phyloP scores from a whole-genome alignment of 768 basidiomycete genomes.

The Leccinum barrowsii region DNA sequence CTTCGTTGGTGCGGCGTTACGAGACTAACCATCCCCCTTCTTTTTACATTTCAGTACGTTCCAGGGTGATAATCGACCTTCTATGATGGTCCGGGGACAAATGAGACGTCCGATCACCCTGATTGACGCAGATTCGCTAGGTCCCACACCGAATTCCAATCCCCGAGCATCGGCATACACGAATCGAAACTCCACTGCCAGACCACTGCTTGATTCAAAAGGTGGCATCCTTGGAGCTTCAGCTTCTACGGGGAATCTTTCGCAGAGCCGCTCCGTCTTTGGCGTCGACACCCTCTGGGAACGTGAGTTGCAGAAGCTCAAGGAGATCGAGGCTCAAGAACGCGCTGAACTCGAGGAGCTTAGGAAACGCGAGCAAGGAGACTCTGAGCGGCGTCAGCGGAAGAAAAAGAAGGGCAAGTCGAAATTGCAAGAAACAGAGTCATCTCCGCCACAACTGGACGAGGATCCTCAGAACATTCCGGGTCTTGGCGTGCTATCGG shows the following conservation, averaged over 20 bases:
- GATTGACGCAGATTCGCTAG: conserved; percentile 67
- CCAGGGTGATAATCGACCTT: conserved; percentile 81
- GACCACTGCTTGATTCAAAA: conserved; percentile 67
- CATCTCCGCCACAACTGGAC: conserved; percentile 23
- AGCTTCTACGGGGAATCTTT: conserved; percentile 31
- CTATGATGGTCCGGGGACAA: conserved; percentile 82
- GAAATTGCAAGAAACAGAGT: conserved; percentile 44
- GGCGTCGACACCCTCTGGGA: conserved; percentile 95
- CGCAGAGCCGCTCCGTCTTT: conserved; percentile 75
- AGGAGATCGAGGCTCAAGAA: conserved; percentile 71
- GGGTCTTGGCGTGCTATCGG: conserved; percentile 16
- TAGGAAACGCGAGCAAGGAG: conserved; percentile 43
- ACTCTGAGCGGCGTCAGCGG: conserved; percentile 34
- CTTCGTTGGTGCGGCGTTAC: neutral
- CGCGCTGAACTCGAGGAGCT: conserved; percentile 52
- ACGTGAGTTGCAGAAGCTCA: conserved; percentile 77
- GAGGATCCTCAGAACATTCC: conserved; percentile 32
- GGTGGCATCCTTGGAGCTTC: conserved; percentile 35
- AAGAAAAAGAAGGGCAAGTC: conserved; percentile 44
- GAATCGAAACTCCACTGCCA: conserved; percentile 53
- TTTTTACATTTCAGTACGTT: conserved; percentile 58
- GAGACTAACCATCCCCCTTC: conserved; percentile 2
- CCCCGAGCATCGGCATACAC: conserved; percentile 41
- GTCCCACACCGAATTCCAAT: conserved; percentile 42
- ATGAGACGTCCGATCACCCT: conserved; percentile 59